Base-by-base conservation (phyloP, 2,329 filamentous ascomycete species). In the Hypomyces perniciosus region DNA sequence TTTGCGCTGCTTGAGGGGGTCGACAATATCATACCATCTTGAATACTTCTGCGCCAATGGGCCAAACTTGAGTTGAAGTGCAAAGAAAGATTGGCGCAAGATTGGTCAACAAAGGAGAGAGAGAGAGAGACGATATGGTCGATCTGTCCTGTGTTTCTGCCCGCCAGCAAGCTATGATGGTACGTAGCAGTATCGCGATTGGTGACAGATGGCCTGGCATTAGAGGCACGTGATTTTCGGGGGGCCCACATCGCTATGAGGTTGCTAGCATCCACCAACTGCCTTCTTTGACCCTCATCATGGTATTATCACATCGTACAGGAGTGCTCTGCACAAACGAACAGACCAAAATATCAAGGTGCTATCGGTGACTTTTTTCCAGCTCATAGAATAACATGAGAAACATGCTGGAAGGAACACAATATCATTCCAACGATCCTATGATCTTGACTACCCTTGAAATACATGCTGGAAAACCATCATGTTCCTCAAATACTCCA, bases 1-100 rank as follows among this genome's bases (percentile, higher is more conserved):
- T 29, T 51, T 34, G 41, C 43, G 43, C 42, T 12, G 49, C 37
- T 41, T 13, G 48, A 38, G 10, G 46, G 41, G 46, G 44, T 39
- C 48, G 46, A 37, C 29, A 8, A 13, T 40, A 46, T 13, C 48
- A 48, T 55, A 54, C 51, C 55, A 57, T 57, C 41, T 56, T 57
- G 46, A 42, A 35, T 5, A 38, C 30, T 26, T 42, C 33, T 30
- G n/a, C 8, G 45, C 30, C 7, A 44, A 35, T 12, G 29, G 27
- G 12, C 41, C 41, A 38, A 26, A 44, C 13, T 29, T 29, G 35
- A 42, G 30, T 38, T 28, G 29, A 34, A n/a, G 41, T 34, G 37
- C 29, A 30, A 26, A 34, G 26, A 26, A 44, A 30, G 44, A 33
- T 44, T 20, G 42, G 42, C 26, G n/a, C 29, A 26, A n/a, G 29